Base-by-base conservation (phyloP, 2,329 filamentous ascomycete species). In the Penicillium polonicum region DNA sequence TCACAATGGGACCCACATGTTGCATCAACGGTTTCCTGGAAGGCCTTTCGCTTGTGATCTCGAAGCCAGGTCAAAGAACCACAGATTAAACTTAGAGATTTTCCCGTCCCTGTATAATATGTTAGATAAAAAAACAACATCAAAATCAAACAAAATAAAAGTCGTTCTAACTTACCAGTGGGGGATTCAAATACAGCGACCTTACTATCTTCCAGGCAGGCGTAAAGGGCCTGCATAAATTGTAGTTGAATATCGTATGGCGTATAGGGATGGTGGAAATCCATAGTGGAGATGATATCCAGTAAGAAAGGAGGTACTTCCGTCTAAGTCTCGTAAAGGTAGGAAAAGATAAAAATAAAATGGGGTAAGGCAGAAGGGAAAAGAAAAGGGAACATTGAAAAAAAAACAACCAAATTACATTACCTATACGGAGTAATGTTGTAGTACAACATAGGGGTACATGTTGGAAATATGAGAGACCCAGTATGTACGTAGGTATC, bases 121-220 rank as follows among this genome's bases (percentile, higher is more conserved):
- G 13, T 53, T 9, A 29, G 29, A 64, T 68, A 50, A 65, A 62
- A 49, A 46, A 51, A 4, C 3, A 23, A 23, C 4, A 23, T 3
- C 21, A 21, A 23, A 9, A 9, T 5, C 17, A 17, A 9, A 38
- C 5, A 48, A 19, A 33, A n/a, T 35, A 31, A 39, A 27, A n/a
- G 31, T 33, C 5, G 31, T 33, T 33, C 1, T 33, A 33, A 25
- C 59, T 60, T 89, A 73, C 92, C 92, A 42, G 92, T 97, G n/a
- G 92, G 92, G 45, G 91, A 96, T 71, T 97, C 92, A 45, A 97
- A 87, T 43, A 97, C 92, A 31, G 90, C 92, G 46, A 96, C 82
- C 69, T 92, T 90, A 9, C 90, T 88, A 42, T 88, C 74, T 65
- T 95, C 87, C 27, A 96, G 83, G 59, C 91, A 90, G 49, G 85